Evolutionary conservation across 306 rosid species (phyloP), one percentile per base, ranked within the genome.

Genomic region (Prunus campanulata): DNA sequence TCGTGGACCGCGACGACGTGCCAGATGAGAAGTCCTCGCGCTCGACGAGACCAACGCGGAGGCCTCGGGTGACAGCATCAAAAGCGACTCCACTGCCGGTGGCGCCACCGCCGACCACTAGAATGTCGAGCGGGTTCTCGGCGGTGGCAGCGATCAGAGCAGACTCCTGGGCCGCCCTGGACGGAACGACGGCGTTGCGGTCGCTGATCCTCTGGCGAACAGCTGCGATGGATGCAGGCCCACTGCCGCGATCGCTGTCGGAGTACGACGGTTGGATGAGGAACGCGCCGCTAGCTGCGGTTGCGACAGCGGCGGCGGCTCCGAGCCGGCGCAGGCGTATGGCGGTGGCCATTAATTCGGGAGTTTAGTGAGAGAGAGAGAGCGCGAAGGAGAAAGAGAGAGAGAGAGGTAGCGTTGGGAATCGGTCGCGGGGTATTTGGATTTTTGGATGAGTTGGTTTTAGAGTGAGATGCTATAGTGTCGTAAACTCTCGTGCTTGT

Each of bases 1-100:
- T 96, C 10, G 99, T 96, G 80, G 99, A 96, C 74, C 99, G 92
- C 12, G 99, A 96, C 7, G 99, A 96, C 39, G 99, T 96, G 56
- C 99, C 99, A 13, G 99, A 83, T 20, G 96, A 86, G 70, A 96
- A 96, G 83, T 96, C 99, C 85, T 96, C 98, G 35, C 98, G 82
- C 85, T 96, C 99, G 62, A 96, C 99, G 27, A 96, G 93, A 19
- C 99, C 99, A 44, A 96, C 97, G 20, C 88, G 90, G 70, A 92
- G 99, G 24, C 99, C 99, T 10, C 99, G 83, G 10, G 98, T 91
- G 70, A 85, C 97, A 6, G 97, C 97, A 11, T 96, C 98, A 3
- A 96, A 89, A 0, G 98, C 90, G 2, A 90, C 96, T 2, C 99
- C 99, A 11, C 83, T 39, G 8, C 99, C 99, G 2, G 99, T 96